Conservation (phyloP, 768 basidiomycete genomes). For the Wakefieldia striispora region DNA sequence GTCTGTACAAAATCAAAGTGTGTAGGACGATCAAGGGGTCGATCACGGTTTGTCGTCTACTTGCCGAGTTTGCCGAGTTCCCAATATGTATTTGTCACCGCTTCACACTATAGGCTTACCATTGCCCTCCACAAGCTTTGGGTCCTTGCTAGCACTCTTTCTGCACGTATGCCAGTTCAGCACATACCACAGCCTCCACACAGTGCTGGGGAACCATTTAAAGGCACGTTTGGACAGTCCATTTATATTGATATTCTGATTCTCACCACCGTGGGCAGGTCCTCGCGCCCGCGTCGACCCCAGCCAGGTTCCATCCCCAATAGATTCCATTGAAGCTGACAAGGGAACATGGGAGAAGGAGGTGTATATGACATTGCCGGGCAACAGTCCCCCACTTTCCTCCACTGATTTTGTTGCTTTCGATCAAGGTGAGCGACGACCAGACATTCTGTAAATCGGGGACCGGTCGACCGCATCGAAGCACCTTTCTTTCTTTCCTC, state of each 20-base stretch:
- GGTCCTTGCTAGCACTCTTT: neutral
- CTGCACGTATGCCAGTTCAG: slow-evolving; percentile 18
- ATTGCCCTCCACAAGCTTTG: neutral
- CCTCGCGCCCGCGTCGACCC: slow-evolving; percentile 83
- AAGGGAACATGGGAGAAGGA: slow-evolving; percentile 74
- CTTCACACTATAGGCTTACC: too few relatives aligned
- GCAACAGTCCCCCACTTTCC: slow-evolving; percentile 71
- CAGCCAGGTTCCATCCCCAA: slow-evolving; percentile 88
- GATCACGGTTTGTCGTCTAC: too few relatives aligned
- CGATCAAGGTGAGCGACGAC: slow-evolving; percentile 68
- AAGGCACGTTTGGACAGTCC: slow-evolving; percentile 29
- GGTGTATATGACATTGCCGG: slow-evolving; percentile 61
- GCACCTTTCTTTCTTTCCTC: neutral
- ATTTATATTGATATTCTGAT: neutral
- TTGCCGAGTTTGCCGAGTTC: too few relatives aligned
- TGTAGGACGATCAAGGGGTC: too few relatives aligned
- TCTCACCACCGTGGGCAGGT: slow-evolving; percentile 41
- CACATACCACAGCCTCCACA: slow-evolving; percentile 61
- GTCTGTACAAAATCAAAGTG: too few relatives aligned
- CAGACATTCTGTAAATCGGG: neutral
- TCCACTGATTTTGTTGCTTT: slow-evolving; percentile 86
- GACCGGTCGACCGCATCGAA: neutral
- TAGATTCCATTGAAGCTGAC: slow-evolving; percentile 76
- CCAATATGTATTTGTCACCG: too few relatives aligned
- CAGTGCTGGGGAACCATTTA: slow-evolving; percentile 50